phyloP scores from a whole-genome alignment of 139 green algal species.

The Micractinium sp. region DNA sequence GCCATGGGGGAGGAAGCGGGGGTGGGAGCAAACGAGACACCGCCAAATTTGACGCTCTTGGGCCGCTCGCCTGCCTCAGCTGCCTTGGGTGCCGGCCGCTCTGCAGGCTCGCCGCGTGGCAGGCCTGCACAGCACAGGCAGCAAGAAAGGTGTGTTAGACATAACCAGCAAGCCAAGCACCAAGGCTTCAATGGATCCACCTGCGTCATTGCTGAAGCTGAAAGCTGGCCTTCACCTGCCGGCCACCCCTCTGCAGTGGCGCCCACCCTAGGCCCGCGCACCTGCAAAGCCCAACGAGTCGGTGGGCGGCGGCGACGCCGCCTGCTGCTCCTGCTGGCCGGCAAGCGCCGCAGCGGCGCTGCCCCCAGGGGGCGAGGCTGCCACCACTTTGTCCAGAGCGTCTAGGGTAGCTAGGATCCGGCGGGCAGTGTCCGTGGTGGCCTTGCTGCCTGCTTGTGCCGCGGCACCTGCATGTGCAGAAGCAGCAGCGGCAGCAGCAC shows the following conservation, averaged over 20 bases:
- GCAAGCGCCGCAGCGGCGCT: background rate
- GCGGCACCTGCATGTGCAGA: too few relatives aligned
- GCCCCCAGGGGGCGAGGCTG: slow-evolving; percentile 7
- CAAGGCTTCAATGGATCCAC: background rate
- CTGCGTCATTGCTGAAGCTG: too few relatives aligned
- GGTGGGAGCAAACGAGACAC: slow-evolving; percentile 28
- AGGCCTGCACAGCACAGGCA: slow-evolving; percentile 14
- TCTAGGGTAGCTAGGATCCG: slow-evolving; percentile 53
- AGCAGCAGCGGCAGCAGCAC: background rate
- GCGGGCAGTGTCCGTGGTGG: slow-evolving; percentile 50
- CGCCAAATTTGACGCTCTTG: slow-evolving; percentile 39
- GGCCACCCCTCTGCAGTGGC: too few relatives aligned
- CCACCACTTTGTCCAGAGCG: slow-evolving; percentile 38
- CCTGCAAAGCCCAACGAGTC: slow-evolving; percentile 43
- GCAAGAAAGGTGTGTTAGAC: too few relatives aligned
- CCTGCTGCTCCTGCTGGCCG: background rate
- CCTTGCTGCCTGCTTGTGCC: background rate
- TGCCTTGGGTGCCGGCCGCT: background rate
- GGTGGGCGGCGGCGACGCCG: slow-evolving; percentile 19
- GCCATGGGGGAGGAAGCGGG: background rate
- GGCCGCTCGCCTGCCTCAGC: slow-evolving; percentile 11
- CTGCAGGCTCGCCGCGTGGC: background rate
- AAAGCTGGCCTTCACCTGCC: too few relatives aligned
- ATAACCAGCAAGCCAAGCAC: background rate
- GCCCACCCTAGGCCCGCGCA: background rate